These are phyloP conservation scores for Lathyrus tuberosus DNA, from an alignment of 306 rosid species.

Conservation along the genomic window DNA sequence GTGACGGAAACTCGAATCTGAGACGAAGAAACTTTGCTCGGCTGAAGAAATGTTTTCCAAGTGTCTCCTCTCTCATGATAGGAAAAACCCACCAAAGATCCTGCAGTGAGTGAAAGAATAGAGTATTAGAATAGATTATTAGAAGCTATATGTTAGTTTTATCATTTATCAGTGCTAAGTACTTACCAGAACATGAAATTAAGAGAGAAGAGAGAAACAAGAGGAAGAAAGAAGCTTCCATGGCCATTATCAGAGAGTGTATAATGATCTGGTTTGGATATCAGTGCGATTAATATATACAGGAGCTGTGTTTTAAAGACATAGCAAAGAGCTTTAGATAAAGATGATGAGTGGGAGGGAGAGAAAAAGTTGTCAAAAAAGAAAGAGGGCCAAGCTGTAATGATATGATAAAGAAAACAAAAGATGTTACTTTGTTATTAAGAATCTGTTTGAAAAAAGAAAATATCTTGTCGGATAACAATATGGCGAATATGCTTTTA, in stretches of 20 bases:
- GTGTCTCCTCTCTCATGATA: conserved; percentile 49
- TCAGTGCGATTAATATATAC: conserved; percentile 45
- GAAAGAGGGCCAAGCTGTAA: conserved; percentile 45
- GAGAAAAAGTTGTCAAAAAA: conserved; percentile 43
- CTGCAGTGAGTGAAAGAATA: conserved; percentile 42
- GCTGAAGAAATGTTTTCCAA: conserved; percentile 42
- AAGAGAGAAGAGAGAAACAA: conserved; percentile 58
- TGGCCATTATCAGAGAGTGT: conserved; percentile 56
- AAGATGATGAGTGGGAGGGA: conserved; percentile 43
- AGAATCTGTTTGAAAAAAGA: conserved; percentile 49
- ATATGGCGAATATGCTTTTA: conserved; percentile 45
- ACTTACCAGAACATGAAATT: conserved; percentile 66
- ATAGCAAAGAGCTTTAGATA: conserved; percentile 45
- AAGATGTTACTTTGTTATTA: conserved; percentile 60
- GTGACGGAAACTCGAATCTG: conserved; percentile 55
- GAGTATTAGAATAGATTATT: conserved; percentile 8
- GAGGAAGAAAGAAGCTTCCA: conserved; percentile 56
- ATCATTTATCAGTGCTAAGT: conserved; percentile 30
- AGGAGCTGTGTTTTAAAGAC: conserved; percentile 54
- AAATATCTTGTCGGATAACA: conserved; percentile 22
- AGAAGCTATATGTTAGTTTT: conserved; percentile 24
- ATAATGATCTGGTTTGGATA: conserved; percentile 31
- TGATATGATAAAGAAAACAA: conserved; percentile 43
- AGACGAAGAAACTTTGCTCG: conserved; percentile 48
- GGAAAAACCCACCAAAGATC: conserved; percentile 60